Evolutionary conservation across 495 filamentous ascomycete genomes (phyloP), one percentile per base, ranked within the genome.

Genomic region (Barbatosphaeria neglecta): DNA sequence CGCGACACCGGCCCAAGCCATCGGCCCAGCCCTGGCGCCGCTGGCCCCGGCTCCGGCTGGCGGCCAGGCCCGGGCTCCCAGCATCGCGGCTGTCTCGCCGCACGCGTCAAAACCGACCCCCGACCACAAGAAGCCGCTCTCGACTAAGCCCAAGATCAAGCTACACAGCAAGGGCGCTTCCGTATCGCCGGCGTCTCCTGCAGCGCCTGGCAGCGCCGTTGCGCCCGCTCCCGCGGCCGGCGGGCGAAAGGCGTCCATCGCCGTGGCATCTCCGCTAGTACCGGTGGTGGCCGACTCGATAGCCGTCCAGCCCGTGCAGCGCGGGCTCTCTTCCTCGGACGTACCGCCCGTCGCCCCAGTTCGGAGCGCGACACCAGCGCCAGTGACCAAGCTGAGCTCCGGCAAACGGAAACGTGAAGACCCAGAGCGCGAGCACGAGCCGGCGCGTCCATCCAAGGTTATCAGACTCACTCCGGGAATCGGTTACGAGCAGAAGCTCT

Each of bases 351-450:
- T 11, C 2, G 20, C 19, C 2, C 24, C 44, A 1, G 40, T 43
- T 3, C 43, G 51, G 28, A 6, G 48, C 7, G 45, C 57, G 3
- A 47, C 49, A 9, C 41, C 57, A n/a, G 2, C 46, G 45, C 23
- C 35, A 11, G 44, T 43, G 18, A 45, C 52, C 4, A 64, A 63
- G 47, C 39, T 37, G 16, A 22, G n/a, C n/a, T n/a, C 22, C 7
- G 61, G 57, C 46, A 65, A 65, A 50, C 55, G 62, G 38, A 63
- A 63, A 49, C 61, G 55, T 39, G 58, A 65, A 18, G 60, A 65
- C 9, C 28, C 18, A 4, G 53, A 52, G 19, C 59, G 49, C 13
- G 46, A 48, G 8, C 54, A 59, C n/a, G 58, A 62, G 19, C 61
- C n/a, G 46, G 53, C 6, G 42, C 40, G 18, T 22, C 39, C 22